phyloP scores from a whole-genome alignment of 2,329 filamentous ascomycete species.

The Xenoacremonium recifei region DNA sequence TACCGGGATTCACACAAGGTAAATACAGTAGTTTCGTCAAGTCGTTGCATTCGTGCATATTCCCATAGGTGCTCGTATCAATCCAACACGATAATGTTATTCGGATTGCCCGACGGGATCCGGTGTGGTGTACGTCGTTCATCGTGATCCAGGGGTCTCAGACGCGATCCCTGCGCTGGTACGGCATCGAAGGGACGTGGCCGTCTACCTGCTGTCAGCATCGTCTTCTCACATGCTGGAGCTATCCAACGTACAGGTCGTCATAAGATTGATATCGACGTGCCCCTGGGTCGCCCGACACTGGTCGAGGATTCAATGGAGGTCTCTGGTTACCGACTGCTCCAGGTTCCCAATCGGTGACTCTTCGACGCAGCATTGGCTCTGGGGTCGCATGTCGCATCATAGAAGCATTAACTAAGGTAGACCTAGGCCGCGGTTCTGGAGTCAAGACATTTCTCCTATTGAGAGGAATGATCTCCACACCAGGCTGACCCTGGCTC shows the following conservation, averaged over 20 bases:
- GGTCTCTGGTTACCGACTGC: slow-evolving; percentile 9
- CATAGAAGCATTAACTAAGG: slow-evolving; percentile 10
- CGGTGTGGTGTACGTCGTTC: too few species aligned
- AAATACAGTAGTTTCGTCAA: too few species aligned
- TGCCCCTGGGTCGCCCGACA: slow-evolving; percentile 8
- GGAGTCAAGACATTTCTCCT: slow-evolving; percentile 8
- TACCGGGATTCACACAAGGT: too few species aligned
- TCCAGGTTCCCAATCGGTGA: slow-evolving; percentile 7
- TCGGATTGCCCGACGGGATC: too few species aligned
- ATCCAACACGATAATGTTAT: too few species aligned
- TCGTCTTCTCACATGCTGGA: not conserved
- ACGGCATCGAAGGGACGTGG: too few species aligned
- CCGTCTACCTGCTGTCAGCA: slow-evolving; percentile 21
- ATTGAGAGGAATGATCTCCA: slow-evolving; percentile 19
- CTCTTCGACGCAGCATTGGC: slow-evolving; percentile 5
- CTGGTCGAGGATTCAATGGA: slow-evolving; percentile 12
- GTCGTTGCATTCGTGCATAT: too few species aligned
- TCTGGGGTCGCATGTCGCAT: slow-evolving; percentile 6
- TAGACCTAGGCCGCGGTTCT: slow-evolving; percentile 5
- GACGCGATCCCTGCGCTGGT: too few species aligned
- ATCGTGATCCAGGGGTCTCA: too few species aligned
- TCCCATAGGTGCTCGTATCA: too few species aligned
- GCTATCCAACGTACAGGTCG: slow-evolving; percentile 23
- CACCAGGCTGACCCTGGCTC: slow-evolving; percentile 13
- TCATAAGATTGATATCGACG: slow-evolving; percentile 16